These are phyloP conservation scores for Wickerhamiella occidentalis DNA, from an alignment of 805 yeast species.

Conservation along the genomic window DNA sequence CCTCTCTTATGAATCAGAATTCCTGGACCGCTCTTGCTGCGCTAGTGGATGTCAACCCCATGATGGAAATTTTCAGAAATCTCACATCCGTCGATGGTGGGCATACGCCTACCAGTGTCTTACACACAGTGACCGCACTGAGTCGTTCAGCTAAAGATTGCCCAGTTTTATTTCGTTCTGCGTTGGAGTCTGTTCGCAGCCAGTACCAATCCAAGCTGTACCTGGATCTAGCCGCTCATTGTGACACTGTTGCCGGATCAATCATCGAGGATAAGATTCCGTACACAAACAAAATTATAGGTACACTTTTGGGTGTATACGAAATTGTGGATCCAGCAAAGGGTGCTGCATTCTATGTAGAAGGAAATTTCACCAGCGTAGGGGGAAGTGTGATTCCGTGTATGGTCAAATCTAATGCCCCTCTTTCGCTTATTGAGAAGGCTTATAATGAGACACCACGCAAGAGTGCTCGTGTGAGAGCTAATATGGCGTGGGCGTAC, in stretches of 20 bases:
- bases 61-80: slow-evolving; percentile 16
- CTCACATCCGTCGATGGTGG: slow-evolving; percentile 9
- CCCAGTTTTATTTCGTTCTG: slow-evolving; percentile 11
- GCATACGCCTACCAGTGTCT: not conserved
- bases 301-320: slow-evolving; percentile 15
- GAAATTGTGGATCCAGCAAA: slow-evolving; percentile 18
- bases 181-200: slow-evolving; percentile 12
- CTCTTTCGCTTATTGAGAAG: slow-evolving; percentile 13
- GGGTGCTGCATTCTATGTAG: slow-evolving; percentile 16
- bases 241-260: slow-evolving; percentile 15
- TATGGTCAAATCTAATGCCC: slow-evolving; percentile 16
- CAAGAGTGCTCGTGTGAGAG: slow-evolving; percentile 8
- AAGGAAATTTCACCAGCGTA: slow-evolving; percentile 5
- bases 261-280: slow-evolving; percentile 7
- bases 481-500: slow-evolving; percentile 13
- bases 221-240: slow-evolving; percentile 7
- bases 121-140: slow-evolving; percentile 15
- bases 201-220: slow-evolving; percentile 8
- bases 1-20: slow-evolving; percentile 20
- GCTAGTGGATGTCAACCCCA: slow-evolving; percentile 18
- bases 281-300: slow-evolving; percentile 8
- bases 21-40: slow-evolving; percentile 13
- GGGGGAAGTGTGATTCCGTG: slow-evolving; percentile 21
- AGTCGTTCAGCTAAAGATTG: slow-evolving; percentile 20
- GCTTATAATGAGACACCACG: slow-evolving; percentile 11